Base-by-base conservation (phyloP, 768 basidiomycete species). In the Gautieria morchelliformis region DNA sequence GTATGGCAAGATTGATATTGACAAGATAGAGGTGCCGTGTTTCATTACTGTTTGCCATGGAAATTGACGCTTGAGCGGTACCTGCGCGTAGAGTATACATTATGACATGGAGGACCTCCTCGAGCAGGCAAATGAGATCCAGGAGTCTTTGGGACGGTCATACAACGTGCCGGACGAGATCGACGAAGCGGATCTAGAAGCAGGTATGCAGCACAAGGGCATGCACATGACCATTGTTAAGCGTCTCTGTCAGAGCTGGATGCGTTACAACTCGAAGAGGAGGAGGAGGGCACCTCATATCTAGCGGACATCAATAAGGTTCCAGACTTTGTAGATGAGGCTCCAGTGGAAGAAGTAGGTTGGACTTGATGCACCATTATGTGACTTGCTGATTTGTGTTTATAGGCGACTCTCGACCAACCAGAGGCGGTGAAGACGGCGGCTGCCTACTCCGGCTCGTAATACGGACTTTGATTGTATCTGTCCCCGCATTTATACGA, bases 41-140 rank as follows among this genome's bases (percentile, higher is more conserved):
- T 30, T 40, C 55, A 37, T 32, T 20, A 12, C 24, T 51, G 7
- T 37, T 54, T 33, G 52, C 2, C 27, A 27, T 27, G 27, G 27
- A 27, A 27, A 27, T 27, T 27, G 27, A 27, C 27, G 27, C 27
- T 27, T 27, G 27, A 27, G 27, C 27, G 2, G 27, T 27, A 5
- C 27, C 2, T 27, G 27, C 27, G 5, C 39, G 14, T 66, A 97
- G 94, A 85, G 76, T 64, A 91, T 97, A 66, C 95, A 99, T 68
- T 92, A 87, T 68, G 95, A 99, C 59, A 97, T 99, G 94, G 93
- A 96, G 66, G 96, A 98, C 58, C 69, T 98, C 60, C 74, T 99
- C 58, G 96, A 98, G 66, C 93, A 96, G 68, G 90, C 93, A 10
- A 98, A 97, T 65, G 96, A 99, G 69, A 92, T 99, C 59, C 95